phyloP scores from a whole-genome alignment of 2,329 filamentous ascomycete species.

The Fusarium heterosporum region DNA sequence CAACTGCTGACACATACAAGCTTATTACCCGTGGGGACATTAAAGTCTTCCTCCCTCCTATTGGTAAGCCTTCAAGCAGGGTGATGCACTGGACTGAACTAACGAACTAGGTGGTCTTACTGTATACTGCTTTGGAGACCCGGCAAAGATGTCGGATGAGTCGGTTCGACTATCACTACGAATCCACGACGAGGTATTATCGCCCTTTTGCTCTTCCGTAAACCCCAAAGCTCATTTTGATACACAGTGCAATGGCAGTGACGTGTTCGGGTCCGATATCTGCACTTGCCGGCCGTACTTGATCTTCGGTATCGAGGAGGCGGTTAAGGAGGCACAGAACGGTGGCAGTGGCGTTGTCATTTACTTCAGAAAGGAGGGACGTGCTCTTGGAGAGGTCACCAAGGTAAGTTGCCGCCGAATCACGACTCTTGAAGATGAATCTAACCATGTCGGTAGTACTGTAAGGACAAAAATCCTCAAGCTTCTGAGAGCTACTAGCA shows the following conservation, averaged over 20 bases:
- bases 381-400: conserved; percentile 93
- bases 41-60: conserved; percentile 94
- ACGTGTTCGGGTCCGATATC: conserved; percentile 98
- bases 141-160: conserved; percentile 91
- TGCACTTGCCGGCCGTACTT: conserved; percentile 97
- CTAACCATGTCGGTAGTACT: conserved; percentile 41
- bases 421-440: conserved; percentile 1
- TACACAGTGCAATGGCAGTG: conserved; percentile 85
- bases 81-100: conserved; percentile 6
- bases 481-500: background rate
- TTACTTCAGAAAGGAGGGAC: conserved; percentile 98
- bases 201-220: no score
- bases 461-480: conserved; percentile 28
- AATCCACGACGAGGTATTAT: conserved; percentile 74
- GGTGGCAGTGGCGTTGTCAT: conserved; percentile 96
- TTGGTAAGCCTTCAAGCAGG: conserved; percentile 65
- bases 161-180: conserved; percentile 83
- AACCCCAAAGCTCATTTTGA: conserved; percentile 20
- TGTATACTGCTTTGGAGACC: conserved; percentile 97
- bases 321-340: conserved; percentile 95
- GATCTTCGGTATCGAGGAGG: conserved; percentile 96
- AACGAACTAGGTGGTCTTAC: conserved; percentile 77
- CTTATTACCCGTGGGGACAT: conserved; percentile 94
- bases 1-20: conserved; percentile 51
- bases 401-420: conserved; percentile 70